Conservation (phyloP, 2,329 filamentous ascomycete species). For the Leptographium lundbergii region DNA sequence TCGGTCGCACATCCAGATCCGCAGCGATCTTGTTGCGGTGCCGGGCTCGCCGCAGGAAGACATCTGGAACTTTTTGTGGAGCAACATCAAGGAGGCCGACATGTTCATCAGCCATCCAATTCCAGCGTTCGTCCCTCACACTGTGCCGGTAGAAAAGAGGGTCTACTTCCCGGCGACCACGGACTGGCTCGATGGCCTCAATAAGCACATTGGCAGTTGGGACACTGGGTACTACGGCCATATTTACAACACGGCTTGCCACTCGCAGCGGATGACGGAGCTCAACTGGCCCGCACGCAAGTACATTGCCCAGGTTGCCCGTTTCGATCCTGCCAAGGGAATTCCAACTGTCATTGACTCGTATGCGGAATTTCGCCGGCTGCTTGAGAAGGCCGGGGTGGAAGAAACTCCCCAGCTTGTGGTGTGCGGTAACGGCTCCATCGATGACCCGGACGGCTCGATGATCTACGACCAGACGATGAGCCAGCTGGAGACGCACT, state of each 20-base stretch:
- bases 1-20: constrained; percentile 72
- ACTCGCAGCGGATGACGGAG: constrained; percentile 44
- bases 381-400: constrained; percentile 38
- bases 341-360: constrained; percentile 65
- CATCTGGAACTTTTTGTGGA: constrained; percentile 66
- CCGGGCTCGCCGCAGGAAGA: constrained; percentile 55
- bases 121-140: constrained; percentile 57
- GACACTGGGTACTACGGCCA: constrained; percentile 62
- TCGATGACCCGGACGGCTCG: constrained; percentile 68
- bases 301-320: constrained; percentile 70
- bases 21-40: constrained; percentile 55
- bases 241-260: constrained; percentile 53
- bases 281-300: constrained; percentile 47
- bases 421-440: constrained; percentile 65
- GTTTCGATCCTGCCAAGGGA: constrained; percentile 75
- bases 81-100: constrained; percentile 56
- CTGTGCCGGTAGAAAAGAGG: constrained; percentile 51
- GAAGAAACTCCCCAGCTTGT: constrained; percentile 56
- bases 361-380: constrained; percentile 58
- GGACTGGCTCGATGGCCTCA: constrained; percentile 74
- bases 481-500: constrained; percentile 48
- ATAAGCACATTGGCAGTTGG: constrained; percentile 60
- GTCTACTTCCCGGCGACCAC: constrained; percentile 70
- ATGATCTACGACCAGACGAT: constrained; percentile 62
- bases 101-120: constrained; percentile 77